A percentile compares a stretch with the other conserved stretches of the same genome.
phyloP scores from a whole-genome alignment of 1,284 basidiomycete species.

The Rhodotorula mucilaginosa region DNA sequence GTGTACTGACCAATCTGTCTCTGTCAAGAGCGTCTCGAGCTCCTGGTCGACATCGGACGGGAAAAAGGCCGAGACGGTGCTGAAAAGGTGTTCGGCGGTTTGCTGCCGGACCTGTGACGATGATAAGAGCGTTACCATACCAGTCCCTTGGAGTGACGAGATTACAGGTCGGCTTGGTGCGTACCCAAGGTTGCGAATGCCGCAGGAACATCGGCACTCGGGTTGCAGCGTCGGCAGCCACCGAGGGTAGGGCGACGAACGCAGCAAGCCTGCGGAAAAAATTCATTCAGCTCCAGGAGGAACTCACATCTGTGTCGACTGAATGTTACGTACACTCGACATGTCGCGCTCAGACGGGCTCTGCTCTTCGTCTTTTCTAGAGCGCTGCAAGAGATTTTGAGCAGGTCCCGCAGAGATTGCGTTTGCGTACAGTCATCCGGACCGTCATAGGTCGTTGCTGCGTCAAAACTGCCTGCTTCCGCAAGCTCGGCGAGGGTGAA shows the following conservation, averaged over 20 bases:
- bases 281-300: no score
- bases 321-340: conserved; percentile 66
- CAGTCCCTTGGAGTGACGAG: not conserved
- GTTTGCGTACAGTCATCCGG: conserved; percentile 31
- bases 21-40: conserved; percentile 70
- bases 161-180: conserved; percentile 38
- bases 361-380: conserved; percentile 69
- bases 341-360: conserved; percentile 69
- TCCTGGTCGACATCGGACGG: conserved; percentile 58
- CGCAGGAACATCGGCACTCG: conserved; percentile 62
- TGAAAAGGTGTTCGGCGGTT: conserved; percentile 78
- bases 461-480: conserved; percentile 18
- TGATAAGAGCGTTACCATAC: not conserved
- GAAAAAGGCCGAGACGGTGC: conserved; percentile 65
- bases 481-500: conserved; percentile 11
- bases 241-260: conserved; percentile 58
- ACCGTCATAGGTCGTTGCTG: conserved; percentile 1
- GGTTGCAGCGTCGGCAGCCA: conserved; percentile 56
- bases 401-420: conserved; percentile 48
- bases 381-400: conserved; percentile 61
- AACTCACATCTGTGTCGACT: no score
- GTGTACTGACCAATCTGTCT: conserved; percentile 69
- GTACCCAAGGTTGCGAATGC: conserved; percentile 74
- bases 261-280: conserved; percentile 58
- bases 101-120: conserved; percentile 65